phyloP scores from a whole-genome alignment of 495 filamentous ascomycete species.

The Terfezia claveryi region DNA sequence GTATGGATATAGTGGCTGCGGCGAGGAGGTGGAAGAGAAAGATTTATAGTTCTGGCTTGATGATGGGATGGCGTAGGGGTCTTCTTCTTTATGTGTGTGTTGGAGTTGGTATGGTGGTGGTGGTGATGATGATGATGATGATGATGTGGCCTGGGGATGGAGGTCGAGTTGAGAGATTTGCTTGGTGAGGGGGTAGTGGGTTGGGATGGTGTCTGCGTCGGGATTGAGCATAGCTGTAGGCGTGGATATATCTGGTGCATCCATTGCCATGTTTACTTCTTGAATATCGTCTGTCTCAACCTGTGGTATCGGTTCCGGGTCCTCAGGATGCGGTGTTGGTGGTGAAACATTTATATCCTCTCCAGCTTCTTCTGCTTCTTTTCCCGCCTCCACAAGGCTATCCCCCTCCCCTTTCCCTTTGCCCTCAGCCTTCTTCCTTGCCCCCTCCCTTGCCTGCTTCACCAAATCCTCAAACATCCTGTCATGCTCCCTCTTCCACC shows the following conservation, averaged over 20 bases:
- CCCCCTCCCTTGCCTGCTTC: constrained; percentile 36
- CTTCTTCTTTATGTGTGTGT: too few species aligned
- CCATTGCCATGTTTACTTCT: neutral
- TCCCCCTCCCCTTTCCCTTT: constrained; percentile 11
- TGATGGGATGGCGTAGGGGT: too few species aligned
- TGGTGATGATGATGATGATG: too few species aligned
- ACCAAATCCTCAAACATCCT: constrained; percentile 55
- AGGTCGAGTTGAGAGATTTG: too few species aligned
- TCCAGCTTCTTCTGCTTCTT: neutral
- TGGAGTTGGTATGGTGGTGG: too few species aligned
- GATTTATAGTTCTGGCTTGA: neutral
- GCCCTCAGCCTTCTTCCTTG: constrained; percentile 20
- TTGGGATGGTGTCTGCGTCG: too few species aligned
- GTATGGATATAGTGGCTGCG: neutral
- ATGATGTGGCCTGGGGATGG: too few species aligned
- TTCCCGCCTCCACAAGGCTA: neutral
- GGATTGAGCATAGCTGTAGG: too few species aligned
- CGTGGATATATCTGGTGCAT: neutral
- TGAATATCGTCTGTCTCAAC: neutral
- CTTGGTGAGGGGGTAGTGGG: too few species aligned
- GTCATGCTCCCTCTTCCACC: constrained; percentile 52
- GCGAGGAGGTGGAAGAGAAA: neutral
- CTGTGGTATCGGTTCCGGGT: neutral
- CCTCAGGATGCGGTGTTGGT: neutral
- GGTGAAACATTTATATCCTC: neutral